phyloP scores from a whole-genome alignment of 108 stramenopile species.

The Nitzschia sp. region DNA sequence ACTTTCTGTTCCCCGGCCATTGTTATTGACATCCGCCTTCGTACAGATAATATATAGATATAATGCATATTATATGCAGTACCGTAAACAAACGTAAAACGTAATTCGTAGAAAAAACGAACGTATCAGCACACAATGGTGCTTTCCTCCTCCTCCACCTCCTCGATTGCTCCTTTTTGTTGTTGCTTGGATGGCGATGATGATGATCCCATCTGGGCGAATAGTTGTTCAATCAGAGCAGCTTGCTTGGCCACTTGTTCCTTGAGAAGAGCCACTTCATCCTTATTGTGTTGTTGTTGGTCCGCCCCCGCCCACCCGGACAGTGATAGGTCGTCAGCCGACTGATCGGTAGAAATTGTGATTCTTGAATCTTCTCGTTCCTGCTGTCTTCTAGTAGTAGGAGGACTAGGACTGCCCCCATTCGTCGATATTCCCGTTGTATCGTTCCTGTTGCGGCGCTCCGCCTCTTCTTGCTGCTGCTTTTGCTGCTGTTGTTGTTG shows the following conservation, averaged over 20 bases:
- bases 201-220: conserved; percentile 11
- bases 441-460: not conserved
- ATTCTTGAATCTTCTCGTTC: not conserved
- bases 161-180: too few species aligned
- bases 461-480: not conserved
- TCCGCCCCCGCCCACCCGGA: not conserved
- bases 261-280: conserved; percentile 18
- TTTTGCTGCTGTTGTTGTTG: not conserved
- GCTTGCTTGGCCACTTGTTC: conserved; percentile 16
- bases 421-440: not conserved
- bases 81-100: too few species aligned
- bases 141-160: too few species aligned
- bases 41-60: too few species aligned
- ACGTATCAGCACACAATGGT: too few species aligned
- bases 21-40: too few species aligned
- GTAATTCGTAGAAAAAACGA: too few species aligned
- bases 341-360: not conserved
- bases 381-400: not conserved
- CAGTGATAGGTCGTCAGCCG: not conserved
- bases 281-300: not conserved
- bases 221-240: conserved; percentile 26
- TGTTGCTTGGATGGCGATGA: too few species aligned
- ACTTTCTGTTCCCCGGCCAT: too few species aligned
- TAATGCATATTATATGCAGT: too few species aligned
- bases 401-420: not conserved